Conservation (phyloP, 2,329 filamentous ascomycete species). For the Ophiostoma populinum region DNA sequence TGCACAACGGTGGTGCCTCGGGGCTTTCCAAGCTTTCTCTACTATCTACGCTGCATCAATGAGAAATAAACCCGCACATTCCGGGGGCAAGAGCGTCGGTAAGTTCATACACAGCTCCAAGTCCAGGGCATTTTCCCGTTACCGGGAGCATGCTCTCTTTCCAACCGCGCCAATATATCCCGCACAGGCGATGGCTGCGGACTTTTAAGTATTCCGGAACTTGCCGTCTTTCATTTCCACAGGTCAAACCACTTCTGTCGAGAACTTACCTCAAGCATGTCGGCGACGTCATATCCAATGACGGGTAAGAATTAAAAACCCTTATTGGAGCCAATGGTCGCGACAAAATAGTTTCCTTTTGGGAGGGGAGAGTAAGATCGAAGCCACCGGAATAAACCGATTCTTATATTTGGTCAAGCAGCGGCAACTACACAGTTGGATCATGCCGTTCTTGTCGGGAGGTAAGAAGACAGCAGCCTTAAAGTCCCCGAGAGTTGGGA, state of each 20-base stretch:
- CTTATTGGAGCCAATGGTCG: slow-evolving; percentile 49
- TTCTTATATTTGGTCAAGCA: slow-evolving; percentile 31
- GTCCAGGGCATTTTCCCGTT: background rate
- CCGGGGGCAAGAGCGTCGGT: too few species aligned
- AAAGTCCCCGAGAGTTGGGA: slow-evolving; percentile 18
- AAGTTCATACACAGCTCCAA: background rate
- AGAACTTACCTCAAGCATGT: slow-evolving; percentile 32
- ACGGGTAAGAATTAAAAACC: slow-evolving; percentile 51
- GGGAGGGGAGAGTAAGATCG: slow-evolving; percentile 18
- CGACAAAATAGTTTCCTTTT: slow-evolving; percentile 40
- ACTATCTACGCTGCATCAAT: too few species aligned
- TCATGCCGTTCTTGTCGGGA: slow-evolving; percentile 26
- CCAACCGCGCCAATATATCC: background rate
- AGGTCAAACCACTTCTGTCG: slow-evolving; percentile 29
- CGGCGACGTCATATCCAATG: slow-evolving; percentile 43
- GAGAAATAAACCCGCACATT: too few species aligned
- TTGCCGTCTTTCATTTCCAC: slow-evolving; percentile 10
- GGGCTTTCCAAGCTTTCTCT: too few species aligned
- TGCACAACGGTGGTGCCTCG: too few species aligned
- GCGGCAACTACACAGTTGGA: slow-evolving; percentile 37
- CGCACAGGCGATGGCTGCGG: background rate
- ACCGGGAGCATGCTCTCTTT: background rate
- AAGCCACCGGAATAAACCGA: slow-evolving; percentile 9
- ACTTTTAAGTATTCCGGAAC: background rate
- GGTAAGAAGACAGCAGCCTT: slow-evolving; percentile 31